Conservation (phyloP, 2,329 filamentous ascomycete genomes). For the Trichoderma endophyticum region DNA sequence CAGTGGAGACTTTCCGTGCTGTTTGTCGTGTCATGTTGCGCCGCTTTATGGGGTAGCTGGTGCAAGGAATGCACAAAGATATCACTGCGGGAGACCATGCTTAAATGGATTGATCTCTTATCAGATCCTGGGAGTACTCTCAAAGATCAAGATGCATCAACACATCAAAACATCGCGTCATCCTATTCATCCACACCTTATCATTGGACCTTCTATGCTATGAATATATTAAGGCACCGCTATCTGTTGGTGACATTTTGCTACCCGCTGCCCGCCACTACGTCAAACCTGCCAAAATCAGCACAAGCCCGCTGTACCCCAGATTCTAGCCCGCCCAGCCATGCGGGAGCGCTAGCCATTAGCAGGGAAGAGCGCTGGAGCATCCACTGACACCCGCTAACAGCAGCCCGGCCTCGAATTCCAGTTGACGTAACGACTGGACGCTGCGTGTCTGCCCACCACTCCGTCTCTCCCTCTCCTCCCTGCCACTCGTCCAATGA, state of each 20-base stretch:
- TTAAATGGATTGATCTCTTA: no score
- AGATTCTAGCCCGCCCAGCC: conserved; percentile 4
- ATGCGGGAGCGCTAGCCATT: conserved; percentile 17
- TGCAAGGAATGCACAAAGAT: background rate
- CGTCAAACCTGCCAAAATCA: conserved; percentile 4
- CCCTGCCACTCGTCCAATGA: background rate
- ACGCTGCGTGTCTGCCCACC: background rate
- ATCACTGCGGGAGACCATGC: background rate
- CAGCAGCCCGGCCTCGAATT: background rate
- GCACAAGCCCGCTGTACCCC: conserved; percentile 17
- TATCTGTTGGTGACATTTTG: background rate
- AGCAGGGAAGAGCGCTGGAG: conserved; percentile 5
- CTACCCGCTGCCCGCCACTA: background rate
- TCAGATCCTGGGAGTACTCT: background rate
- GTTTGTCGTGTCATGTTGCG: background rate
- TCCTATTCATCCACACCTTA: background rate
- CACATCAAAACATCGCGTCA: background rate
- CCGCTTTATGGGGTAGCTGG: background rate
- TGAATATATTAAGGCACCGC: background rate
- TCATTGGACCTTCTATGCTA: no score
- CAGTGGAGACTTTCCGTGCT: background rate
- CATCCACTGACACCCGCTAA: background rate
- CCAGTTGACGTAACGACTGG: conserved; percentile 17
- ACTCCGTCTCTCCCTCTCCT: background rate
- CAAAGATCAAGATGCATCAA: background rate